Conservation (phyloP, 2,329 filamentous ascomycete species). For the Penicillium sp. region DNA sequence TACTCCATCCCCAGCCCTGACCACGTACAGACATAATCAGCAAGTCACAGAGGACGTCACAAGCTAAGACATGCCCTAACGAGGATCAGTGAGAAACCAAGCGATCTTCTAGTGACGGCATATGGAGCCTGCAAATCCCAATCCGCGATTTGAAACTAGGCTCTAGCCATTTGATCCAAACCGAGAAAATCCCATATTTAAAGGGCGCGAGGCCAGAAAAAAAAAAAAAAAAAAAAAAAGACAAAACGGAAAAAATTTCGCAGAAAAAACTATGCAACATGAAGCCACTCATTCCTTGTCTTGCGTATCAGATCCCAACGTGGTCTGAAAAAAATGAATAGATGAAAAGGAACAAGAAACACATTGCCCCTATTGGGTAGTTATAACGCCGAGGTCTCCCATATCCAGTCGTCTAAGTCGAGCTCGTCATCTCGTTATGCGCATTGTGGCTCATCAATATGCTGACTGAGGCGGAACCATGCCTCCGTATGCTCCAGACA, state of each 20-base stretch:
- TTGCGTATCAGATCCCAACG: not conserved
- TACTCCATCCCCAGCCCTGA: too few relatives aligned
- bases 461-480: slow-evolving; percentile 38
- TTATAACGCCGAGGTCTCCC: slow-evolving; percentile 31
- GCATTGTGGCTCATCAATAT: slow-evolving; percentile 24
- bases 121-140: not conserved
- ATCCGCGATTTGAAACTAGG: not conserved
- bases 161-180: not conserved
- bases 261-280: not conserved
- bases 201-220: not conserved
- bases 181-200: not conserved
- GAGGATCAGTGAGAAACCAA: not conserved
- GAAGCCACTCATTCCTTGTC: not conserved
- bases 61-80: not conserved
- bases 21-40: too few relatives aligned
- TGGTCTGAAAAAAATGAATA: slow-evolving; percentile 3
- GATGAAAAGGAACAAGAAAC: slow-evolving; percentile 5
- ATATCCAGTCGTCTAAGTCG: slow-evolving; percentile 27
- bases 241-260: not conserved
- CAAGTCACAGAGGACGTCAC: too few relatives aligned
- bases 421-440: slow-evolving; percentile 29
- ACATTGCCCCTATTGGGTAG: slow-evolving; percentile 21
- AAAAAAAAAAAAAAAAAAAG: not conserved
- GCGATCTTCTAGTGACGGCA: not conserved
- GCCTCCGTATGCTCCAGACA: slow-evolving; percentile 39